Evolutionary conservation across 768 basidiomycete species (phyloP), one percentile per base, ranked within the genome.

Genomic region (Tricholoma bakamatsutake): DNA sequence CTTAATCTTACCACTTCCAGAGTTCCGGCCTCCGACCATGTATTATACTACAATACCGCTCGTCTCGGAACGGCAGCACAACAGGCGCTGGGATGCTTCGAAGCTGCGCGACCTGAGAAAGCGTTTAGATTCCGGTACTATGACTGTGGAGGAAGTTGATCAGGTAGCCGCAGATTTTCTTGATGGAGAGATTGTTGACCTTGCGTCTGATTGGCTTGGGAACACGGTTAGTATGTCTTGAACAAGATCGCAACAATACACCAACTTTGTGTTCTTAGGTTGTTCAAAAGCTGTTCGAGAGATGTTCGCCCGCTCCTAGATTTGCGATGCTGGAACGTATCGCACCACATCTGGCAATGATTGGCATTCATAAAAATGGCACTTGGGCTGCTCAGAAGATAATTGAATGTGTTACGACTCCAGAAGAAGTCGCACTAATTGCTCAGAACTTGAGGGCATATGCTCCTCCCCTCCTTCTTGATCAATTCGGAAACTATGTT

Each of bases 321-420:
- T 81, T 92, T 59, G 85, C 87, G 13, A 95, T 99, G 90, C 76
- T 99, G 53, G 95, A 98, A 64, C 86, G 95, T 49, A 88, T 98
- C 58, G 82, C 85, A 3, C 97, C 97, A 48, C 90, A 96, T 68
- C 76, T 99, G 39, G 96, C 96, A 21, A 91, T 92, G 84, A 97
- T 98, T 60, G 97, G 97, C 27, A 94, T 96, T 54, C 97, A 99
- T 78, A 98, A 98, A 78, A 98, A 99, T 62, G 97, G 97, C 28
- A 99, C 97, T 0, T 98, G 97, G 97, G 96, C 96, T 2, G 95
- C 95, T 3, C 97, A 99, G 72, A 98, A 98, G 80, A 93, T 97
- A 66, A 98, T 98, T 56, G 94, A 98, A 73, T 96, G 93, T 59
- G 90, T 94, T 43, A 82, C 86, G 55, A 86, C 80, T 31, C 85